phyloP scores from a whole-genome alignment of 352 stramenopile genomes.

The Phytopythium boreale region DNA sequence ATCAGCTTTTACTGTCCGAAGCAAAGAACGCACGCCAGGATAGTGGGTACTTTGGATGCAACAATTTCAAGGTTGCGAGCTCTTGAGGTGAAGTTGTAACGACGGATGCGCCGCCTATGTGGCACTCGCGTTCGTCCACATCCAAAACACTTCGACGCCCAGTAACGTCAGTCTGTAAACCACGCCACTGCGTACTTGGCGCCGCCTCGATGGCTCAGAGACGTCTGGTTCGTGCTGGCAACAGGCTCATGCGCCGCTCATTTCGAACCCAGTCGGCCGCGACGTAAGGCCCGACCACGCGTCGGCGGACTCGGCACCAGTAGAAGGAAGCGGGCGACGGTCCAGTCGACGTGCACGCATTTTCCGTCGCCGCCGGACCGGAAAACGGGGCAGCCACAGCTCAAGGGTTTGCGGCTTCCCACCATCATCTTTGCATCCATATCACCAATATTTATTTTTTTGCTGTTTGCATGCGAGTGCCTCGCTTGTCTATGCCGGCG shows the following conservation, averaged over 20 bases:
- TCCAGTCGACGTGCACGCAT: no score
- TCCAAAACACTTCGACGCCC: background rate
- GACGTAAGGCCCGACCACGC: no score
- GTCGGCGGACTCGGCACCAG: background rate
- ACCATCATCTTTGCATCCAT: background rate
- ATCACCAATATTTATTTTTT: background rate
- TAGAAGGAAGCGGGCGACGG: background rate
- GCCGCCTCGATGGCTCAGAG: no score
- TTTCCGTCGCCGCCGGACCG: no score
- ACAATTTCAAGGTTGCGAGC: background rate
- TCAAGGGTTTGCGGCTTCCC: no score
- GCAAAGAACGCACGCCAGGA: background rate
- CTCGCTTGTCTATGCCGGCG: background rate
- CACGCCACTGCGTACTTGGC: no score
- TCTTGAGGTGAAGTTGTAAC: background rate
- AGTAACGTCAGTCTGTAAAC: background rate
- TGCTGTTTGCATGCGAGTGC: background rate
- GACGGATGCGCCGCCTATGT: no score
- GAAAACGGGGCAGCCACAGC: no score
- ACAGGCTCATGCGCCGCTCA: no score
- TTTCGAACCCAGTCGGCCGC: no score
- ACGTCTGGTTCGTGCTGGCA: no score
- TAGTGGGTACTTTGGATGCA: conserved; percentile 1
- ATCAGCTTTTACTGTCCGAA: background rate
- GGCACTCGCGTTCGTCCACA: background rate